Evolutionary conservation across 2,329 filamentous ascomycete species (phyloP).

Genomic region (Pseudonectria buxi): DNA sequence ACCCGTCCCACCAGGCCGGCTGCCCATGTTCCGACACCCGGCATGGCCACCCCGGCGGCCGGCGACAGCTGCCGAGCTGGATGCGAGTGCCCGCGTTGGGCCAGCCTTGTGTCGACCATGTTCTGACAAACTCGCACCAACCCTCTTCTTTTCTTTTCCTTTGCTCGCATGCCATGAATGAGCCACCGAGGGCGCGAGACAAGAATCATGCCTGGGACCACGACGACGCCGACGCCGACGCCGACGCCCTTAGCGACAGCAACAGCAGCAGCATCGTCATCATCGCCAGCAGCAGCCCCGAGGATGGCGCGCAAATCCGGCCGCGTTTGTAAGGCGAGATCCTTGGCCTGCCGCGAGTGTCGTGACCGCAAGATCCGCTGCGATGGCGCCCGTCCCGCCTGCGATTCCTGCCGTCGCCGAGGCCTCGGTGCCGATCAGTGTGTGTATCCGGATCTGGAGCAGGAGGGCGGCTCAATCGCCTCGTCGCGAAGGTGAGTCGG

Average conservation of each 20-base stretch:
- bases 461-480: conserved; percentile 20
- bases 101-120: too few relatives aligned
- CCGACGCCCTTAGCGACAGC: too few relatives aligned
- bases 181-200: too few relatives aligned
- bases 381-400: conserved; percentile 20
- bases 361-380: conserved; percentile 24
- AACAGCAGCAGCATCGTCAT: neutral
- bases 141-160: too few relatives aligned
- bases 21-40: conserved; percentile 11
- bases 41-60: conserved; percentile 18
- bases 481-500: conserved; percentile 19
- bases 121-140: too few relatives aligned
- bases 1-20: conserved; percentile 5
- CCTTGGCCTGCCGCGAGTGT: conserved; percentile 22
- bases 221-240: too few relatives aligned
- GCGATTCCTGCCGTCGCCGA: conserved; percentile 20
- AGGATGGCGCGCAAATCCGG: conserved; percentile 10
- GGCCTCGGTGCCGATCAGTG: conserved; percentile 19
- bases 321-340: conserved; percentile 21
- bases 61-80: neutral
- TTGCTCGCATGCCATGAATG: too few relatives aligned
- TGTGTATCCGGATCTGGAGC: conserved; percentile 22
- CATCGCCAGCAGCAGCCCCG: conserved; percentile 6
- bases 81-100: too few relatives aligned
- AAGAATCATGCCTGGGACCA: too few relatives aligned